Conservation (phyloP, 2,329 filamentous ascomycete species). For the Calonectria pseudoreteaudii region DNA sequence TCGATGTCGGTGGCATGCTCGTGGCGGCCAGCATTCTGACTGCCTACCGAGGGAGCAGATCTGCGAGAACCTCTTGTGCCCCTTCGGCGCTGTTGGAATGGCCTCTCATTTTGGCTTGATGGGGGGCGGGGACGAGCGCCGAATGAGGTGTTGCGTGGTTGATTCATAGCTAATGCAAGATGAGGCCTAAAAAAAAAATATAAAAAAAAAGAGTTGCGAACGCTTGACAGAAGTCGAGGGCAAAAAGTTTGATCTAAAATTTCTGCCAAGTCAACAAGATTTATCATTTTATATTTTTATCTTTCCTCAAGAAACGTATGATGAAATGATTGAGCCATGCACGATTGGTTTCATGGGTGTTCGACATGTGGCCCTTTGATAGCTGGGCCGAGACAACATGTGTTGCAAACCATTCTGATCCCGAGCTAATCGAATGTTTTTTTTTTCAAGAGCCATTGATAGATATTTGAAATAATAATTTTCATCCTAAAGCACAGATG, state of each 20-base stretch:
- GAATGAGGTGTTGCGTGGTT: neutral
- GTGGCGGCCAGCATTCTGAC: neutral
- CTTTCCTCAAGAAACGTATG: neutral
- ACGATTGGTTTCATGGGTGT: neutral
- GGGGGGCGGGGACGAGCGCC: neutral
- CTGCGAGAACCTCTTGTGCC: slow-evolving; percentile 20
- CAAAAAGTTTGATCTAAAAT: too few relatives aligned
- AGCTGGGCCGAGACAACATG: neutral
- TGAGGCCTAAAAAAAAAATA: too few relatives aligned
- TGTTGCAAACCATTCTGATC: neutral
- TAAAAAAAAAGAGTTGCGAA: neutral
- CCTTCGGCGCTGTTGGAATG: neutral
- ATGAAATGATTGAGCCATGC: neutral
- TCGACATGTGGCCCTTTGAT: neutral
- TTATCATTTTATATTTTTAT: neutral
- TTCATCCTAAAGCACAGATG: neutral
- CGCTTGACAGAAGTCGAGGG: neutral
- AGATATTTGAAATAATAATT: neutral
- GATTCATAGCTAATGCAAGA: neutral
- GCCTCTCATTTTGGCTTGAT: neutral
- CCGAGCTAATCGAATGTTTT: neutral
- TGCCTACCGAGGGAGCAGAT: neutral
- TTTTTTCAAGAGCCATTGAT: neutral
- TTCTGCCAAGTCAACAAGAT: neutral
- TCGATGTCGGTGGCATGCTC: slow-evolving; percentile 16